Conservation (phyloP, 371 early-diverging fungal genomes). For the Mortierella sp. region DNA sequence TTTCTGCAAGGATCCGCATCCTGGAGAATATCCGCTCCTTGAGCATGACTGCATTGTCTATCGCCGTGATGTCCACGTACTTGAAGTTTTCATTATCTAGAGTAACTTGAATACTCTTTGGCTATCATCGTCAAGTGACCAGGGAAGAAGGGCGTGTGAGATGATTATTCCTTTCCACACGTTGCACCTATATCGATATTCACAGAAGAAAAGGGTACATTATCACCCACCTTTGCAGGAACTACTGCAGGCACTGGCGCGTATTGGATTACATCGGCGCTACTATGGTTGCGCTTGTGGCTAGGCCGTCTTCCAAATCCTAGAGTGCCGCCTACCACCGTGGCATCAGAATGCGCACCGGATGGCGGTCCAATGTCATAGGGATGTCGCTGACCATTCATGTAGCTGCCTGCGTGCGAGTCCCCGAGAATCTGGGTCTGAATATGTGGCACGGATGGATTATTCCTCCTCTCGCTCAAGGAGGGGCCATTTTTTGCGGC, state of each 20-base stretch:
- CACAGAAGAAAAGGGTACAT: too few species aligned
- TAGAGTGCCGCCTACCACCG: constrained; percentile 47
- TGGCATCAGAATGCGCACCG: constrained; percentile 29
- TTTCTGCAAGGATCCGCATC: constrained; percentile 58
- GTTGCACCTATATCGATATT: too few species aligned
- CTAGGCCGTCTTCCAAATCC: constrained; percentile 43
- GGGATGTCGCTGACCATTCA: constrained; percentile 17
- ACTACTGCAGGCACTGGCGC: constrained; percentile 26
- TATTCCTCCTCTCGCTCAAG: constrained; percentile 42
- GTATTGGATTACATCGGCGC: constrained; percentile 43
- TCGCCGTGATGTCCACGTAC: constrained; percentile 63
- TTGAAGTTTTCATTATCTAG: constrained; percentile 68
- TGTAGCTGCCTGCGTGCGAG: background rate
- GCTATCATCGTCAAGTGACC: constrained; percentile 28
- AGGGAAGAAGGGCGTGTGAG: too few species aligned
- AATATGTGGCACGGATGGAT: constrained; percentile 44
- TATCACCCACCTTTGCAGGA: constrained; percentile 17
- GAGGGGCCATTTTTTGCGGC: constrained; percentile 34
- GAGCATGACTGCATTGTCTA: constrained; percentile 59
- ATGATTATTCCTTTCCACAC: too few species aligned
- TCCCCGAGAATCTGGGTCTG: constrained; percentile 41
- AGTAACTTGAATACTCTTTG: constrained; percentile 66
- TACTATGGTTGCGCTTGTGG: constrained; percentile 46
- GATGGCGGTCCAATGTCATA: constrained; percentile 13
- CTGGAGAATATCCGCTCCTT: constrained; percentile 62